These are phyloP conservation scores for Sonneratia caseolaris DNA, from an alignment of 345 rosid species.

Conservation along the genomic window DNA sequence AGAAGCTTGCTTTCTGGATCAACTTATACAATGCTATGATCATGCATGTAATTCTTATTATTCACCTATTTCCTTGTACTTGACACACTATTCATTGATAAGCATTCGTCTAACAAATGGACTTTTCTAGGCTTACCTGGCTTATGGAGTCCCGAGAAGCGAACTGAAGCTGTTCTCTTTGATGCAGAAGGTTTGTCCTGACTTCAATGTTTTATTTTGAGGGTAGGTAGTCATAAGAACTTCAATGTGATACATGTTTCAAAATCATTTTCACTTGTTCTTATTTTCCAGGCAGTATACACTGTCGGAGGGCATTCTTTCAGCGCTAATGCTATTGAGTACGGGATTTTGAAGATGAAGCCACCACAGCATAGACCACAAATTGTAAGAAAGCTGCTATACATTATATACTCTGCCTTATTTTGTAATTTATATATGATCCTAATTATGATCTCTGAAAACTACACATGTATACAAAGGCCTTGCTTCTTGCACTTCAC, in stretches of 20 bases:
- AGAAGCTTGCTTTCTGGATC: conserved; percentile 97
- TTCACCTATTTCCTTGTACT: no score
- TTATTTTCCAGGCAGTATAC: conserved; percentile 55
- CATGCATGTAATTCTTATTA: conserved; percentile 53
- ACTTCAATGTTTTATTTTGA: neutral
- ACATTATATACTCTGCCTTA: neutral
- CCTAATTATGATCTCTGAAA: conserved; percentile 7
- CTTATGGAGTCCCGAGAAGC: conserved; percentile 90
- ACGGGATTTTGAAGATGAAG: conserved; percentile 68
- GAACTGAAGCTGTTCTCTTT: conserved; percentile 86
- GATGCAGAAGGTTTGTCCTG: conserved; percentile 74
- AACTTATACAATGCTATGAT: conserved; percentile 90
- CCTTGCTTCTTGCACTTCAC: conserved; percentile 78
- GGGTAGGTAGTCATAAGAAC: neutral
- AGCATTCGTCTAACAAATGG: conserved; percentile 10
- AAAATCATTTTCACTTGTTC: neutral
- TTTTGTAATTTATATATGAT: neutral
- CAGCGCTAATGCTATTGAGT: conserved; percentile 72
- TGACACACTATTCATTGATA: neutral
- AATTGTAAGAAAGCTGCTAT: conserved; percentile 33
- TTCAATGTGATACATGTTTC: neutral
- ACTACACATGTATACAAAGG: conserved; percentile 26
- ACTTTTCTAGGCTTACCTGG: conserved; percentile 68
- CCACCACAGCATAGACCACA: conserved; percentile 84
- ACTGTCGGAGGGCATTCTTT: conserved; percentile 89